Evolutionary conservation across 1,139 yeast genomes (phyloP), one percentile per base, ranked within the genome.

Genomic region (Arxiozyma heterogenica): DNA sequence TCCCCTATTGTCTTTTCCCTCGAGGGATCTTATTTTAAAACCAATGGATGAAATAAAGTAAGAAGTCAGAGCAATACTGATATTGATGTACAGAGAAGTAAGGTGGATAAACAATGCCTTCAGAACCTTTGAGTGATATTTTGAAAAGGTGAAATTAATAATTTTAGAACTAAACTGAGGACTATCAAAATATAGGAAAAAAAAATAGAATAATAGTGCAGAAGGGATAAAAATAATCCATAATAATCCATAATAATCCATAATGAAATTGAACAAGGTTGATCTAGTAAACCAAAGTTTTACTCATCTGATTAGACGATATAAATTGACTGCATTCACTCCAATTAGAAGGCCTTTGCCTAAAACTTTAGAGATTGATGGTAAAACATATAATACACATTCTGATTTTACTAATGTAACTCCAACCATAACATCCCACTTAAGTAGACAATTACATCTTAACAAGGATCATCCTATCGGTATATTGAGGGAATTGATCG

Each of bases 381-480:
- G 83, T 1, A 75, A 77, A 56, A 62, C 69, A 1, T 86, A 82
- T 64, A 68, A 72, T 39, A 77, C 84, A 1, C 95, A 90, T 66
- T 54, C 62, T 4, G 83, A 80, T 46, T 84, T 90, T 86, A 89
- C 98, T 11, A 93, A 93, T 64, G 84, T 87, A 1, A 89, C 97
- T 0, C 83, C 84, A 1, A 77, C 84, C 51, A 89, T 93, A 48
- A 66, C 85, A 22, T 79, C 77, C 3, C 73, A 89, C 45, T 82
- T 93, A 1, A 84, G 83, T 38, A 77, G 96, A 59, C 79, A 85
- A 54, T 73, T 91, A 23, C 96, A 91, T 68, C 76, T 82, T 52
- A 75, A 87, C 57, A 80, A 81, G 18, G 72, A 81, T 60, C 98
- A 93, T 67, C 98, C 98, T 9, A 82, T 93, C 53, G 96, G 97